Base-by-base conservation (phyloP, 1,139 yeast genomes). In the Yamadazyma trypodendri region DNA sequence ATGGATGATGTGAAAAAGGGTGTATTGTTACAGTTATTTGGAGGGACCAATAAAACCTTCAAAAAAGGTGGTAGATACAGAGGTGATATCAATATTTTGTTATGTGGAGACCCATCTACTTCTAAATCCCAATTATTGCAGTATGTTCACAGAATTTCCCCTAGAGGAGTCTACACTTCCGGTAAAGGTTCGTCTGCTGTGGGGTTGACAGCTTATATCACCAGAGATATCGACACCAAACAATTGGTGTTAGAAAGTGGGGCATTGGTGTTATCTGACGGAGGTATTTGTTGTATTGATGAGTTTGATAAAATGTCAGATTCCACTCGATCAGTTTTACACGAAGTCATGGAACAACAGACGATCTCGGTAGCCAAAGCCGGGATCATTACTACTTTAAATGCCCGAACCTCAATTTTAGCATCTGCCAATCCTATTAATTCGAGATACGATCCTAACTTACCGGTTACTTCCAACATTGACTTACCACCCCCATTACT, bases 171-270 rank as follows among this genome's bases (percentile, higher is more conserved):
- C 29, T 92, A 90, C 60, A 92, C 99, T 2, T 89, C 97, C 1
- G 99, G 99, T 63, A 92, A 92, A 56, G 98, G 98, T 38, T 89
- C 97, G 0, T 92, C 98, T 17, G 99, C 99, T 0, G 99, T 92
- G 39, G 99, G 99, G 69, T 73, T 92, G 56, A 92, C 99, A 0
- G 98, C 99, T 1, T 92, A 92, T 58, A 84, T 92, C 39, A 90
- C 98, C 7, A 75, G 97, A 55, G 99, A 92, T 60, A 76, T 86
- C 31, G 98, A 92, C 53, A 88, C 97, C 1, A 86, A 80, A 52
- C 98, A 92, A 58, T 68, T 92, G 36, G 98, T 92, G 6, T 72
- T 92, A 42, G 99, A 92, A 59, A 81, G 92, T 58, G 99, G 99
- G 60, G 99, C 99, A 0, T 74, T 92, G 48, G 98, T 92, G 10